Evolutionary conservation across 176 grass and related monocot genomes (phyloP).

Genomic region (Cenchrus americanus): DNA sequence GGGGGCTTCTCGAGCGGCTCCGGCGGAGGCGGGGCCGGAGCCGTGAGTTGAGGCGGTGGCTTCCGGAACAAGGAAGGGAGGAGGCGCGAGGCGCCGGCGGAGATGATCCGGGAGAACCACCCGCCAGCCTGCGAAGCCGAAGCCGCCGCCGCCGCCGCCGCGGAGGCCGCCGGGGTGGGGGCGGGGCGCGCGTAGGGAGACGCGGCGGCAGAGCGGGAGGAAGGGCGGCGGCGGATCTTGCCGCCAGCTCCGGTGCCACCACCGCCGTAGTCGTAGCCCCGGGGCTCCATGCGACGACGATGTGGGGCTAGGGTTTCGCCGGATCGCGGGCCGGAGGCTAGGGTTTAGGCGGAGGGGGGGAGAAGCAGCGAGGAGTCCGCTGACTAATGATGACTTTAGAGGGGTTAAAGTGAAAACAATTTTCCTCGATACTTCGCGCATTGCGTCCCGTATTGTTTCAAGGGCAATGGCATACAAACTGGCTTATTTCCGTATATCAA

Average conservation of each 20-base stretch:
- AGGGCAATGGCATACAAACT: too few species aligned
- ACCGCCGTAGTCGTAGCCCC: slow-evolving; percentile 37
- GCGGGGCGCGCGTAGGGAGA: slow-evolving; percentile 41
- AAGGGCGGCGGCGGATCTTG: slow-evolving; percentile 37
- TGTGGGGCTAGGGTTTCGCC: slow-evolving; percentile 40
- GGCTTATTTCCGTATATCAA: too few species aligned
- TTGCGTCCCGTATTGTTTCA: too few species aligned
- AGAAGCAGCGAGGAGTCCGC: not conserved
- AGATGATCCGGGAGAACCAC: slow-evolving; percentile 52
- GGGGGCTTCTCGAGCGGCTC: not conserved
- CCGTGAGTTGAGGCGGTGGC: slow-evolving; percentile 20
- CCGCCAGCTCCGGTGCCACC: slow-evolving; percentile 35
- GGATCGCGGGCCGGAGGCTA: not conserved
- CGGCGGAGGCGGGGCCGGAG: not conserved
- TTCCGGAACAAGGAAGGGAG: slow-evolving; percentile 53
- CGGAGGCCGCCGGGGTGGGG: not conserved
- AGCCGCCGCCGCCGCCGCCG: not conserved
- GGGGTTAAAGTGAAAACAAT: not conserved
- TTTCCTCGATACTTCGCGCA: not conserved
- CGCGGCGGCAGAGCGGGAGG: slow-evolving; percentile 31
- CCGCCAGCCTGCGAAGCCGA: slow-evolving; percentile 5
- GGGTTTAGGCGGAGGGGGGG: not conserved
- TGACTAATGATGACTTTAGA: not conserved
- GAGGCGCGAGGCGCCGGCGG: slow-evolving; percentile 40
- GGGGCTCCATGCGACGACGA: slow-evolving; percentile 42